Conservation (phyloP, 2,329 filamentous ascomycete species). For the Penicillium sp. region DNA sequence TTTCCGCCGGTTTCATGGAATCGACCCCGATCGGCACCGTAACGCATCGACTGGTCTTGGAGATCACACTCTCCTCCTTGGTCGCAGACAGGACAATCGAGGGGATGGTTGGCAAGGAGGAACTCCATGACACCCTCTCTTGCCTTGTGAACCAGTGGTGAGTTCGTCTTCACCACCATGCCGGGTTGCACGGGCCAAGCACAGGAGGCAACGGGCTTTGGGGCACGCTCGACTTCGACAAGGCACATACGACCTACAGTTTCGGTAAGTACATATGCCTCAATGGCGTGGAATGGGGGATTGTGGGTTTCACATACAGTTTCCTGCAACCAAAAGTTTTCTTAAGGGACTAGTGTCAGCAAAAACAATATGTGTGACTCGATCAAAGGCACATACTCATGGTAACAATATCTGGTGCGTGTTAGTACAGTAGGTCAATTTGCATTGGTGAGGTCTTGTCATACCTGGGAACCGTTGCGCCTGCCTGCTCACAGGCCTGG, state of each 20-base stretch:
- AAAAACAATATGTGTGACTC: slow-evolving; percentile 9
- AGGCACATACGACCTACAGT: slow-evolving; percentile 79
- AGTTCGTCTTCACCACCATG: slow-evolving; percentile 99
- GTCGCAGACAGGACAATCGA: slow-evolving; percentile 97
- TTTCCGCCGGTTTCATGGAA: slow-evolving; percentile 97
- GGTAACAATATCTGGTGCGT: slow-evolving; percentile 82
- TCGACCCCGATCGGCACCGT: slow-evolving; percentile 89
- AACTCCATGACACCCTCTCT: slow-evolving; percentile 99
- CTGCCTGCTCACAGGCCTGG: slow-evolving; percentile 98
- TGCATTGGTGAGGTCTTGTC: slow-evolving; percentile 21
- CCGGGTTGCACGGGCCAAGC: slow-evolving; percentile 98
- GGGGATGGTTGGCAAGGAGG: slow-evolving; percentile 88
- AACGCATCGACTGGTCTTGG: slow-evolving; percentile 99
- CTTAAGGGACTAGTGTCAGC: slow-evolving; percentile 47
- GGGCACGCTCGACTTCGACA: slow-evolving; percentile 93
- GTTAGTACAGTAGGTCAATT: slow-evolving; percentile 33
- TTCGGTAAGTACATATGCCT: slow-evolving; percentile 8
- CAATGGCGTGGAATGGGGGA: not conserved
- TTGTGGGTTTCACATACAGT: slow-evolving; percentile 56
- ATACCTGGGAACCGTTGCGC: slow-evolving; percentile 79
- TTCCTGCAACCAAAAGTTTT: slow-evolving; percentile 98
- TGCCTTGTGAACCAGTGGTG: slow-evolving; percentile 92
- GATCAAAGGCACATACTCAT: slow-evolving; percentile 66
- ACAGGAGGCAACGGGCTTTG: slow-evolving; percentile 96
- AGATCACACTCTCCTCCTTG: slow-evolving; percentile 99